Percentiles rank a stretch among this genome's conserved stretches.
Conservation (phyloP, 805 yeast species). For the Millerozyma acaciae region DNA sequence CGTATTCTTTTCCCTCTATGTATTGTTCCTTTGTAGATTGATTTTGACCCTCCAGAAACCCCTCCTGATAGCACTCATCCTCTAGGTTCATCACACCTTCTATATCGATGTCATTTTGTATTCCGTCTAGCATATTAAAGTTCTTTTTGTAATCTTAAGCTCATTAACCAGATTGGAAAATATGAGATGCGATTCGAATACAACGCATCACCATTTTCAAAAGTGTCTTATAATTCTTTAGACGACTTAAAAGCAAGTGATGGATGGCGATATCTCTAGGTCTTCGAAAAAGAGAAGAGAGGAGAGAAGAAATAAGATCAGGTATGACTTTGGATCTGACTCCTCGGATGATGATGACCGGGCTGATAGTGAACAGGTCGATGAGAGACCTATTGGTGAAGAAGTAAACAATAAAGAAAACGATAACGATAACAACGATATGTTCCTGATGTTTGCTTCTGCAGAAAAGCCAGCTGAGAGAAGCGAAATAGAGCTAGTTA, state of each 20-base stretch:
- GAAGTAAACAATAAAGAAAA: slow-evolving; percentile 10
- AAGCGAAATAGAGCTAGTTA: neutral
- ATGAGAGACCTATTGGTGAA: too few relatives aligned
- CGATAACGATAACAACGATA: slow-evolving; percentile 4
- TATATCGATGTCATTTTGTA: slow-evolving; percentile 40
- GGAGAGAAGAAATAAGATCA: slow-evolving; percentile 8
- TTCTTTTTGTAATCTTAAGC: neutral
- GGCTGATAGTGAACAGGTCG: too few relatives aligned
- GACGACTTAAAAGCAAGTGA: neutral
- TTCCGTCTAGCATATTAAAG: slow-evolving; percentile 7
- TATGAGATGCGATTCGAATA: slow-evolving; percentile 2
- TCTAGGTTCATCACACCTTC: slow-evolving; percentile 57
- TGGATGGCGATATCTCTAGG: neutral
- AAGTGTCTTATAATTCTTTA: neutral
- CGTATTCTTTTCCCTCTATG: slow-evolving; percentile 79
- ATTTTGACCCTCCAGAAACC: slow-evolving; percentile 65
- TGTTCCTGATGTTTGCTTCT: neutral
- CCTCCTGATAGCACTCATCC: slow-evolving; percentile 57
- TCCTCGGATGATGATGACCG: slow-evolving; percentile 17
- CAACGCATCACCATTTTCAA: neutral
- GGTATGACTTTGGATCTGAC: slow-evolving; percentile 23
- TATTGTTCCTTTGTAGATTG: slow-evolving; percentile 58
- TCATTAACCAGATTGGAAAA: neutral
- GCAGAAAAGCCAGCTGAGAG: neutral
- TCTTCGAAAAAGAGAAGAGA: neutral